Evolutionary conservation across 306 rosid genomes (phyloP), one percentile per base, ranked within the genome.

Genomic region (Quercus dentata): DNA sequence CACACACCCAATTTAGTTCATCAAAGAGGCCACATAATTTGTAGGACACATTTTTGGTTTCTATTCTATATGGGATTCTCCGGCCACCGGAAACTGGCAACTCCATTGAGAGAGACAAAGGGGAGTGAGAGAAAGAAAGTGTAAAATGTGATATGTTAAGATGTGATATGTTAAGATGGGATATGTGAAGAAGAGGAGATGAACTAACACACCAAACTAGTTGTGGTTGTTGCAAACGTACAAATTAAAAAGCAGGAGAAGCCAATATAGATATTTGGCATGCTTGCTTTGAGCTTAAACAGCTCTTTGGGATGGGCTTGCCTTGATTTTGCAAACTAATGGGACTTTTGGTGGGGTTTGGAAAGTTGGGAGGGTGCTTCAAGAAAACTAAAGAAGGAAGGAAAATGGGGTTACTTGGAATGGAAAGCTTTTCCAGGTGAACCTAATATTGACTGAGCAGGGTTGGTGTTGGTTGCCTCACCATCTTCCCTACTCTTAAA

Each of bases 181-280:
- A 44, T 73, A 71, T 17, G 76, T 64, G 70, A 78, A 74, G 58
- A 84, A 65, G 69, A 82, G 90, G 77, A 82, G 98, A 90, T 94
- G 87, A 92, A 85, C 98, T 88, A 94, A 92, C 97, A 58, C 84
- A 94, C 93, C 97, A 89, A 92, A 87, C 83, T 87, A 41, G 46
- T 41, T 41, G 3, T 54, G 69, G 46, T 41, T 67, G 79, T 74
- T 20, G 21, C 71, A 23, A 19, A 63, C 46, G 25, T 23, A 61
- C 79, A 61, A 69, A 79, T 80, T 82, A 81, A 61, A 78, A 76
- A 73, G 74, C 69, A 21, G 72, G 78, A 79, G 81, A 86, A 82
- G 81, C 72, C 80, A 86, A 46, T 80, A 44, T 52, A 74, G 74
- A 80, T 56, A 79, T 75, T 67, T 70, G 79, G 15, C 75, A 68